Percentiles rank a stretch among this genome's conserved stretches.
These are phyloP conservation scores for Candida sanyiensis DNA, from an alignment of 805 yeast species.

Conservation along the genomic window DNA sequence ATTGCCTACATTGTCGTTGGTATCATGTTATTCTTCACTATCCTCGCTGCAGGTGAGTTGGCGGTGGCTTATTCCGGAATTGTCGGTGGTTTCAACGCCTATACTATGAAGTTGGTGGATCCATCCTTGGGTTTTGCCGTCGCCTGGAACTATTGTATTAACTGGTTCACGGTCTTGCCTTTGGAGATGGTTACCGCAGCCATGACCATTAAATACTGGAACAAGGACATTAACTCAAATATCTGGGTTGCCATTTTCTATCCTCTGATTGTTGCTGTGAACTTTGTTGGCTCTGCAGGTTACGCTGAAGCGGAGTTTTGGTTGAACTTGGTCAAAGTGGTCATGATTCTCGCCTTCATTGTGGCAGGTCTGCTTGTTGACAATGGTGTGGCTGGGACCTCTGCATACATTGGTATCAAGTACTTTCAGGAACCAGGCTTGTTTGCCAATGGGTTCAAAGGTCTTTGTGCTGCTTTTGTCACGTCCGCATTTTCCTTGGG, in stretches of 20 bases:
- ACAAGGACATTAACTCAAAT: constrained; percentile 38
- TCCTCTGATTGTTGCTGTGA: constrained; percentile 43
- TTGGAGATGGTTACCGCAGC: constrained; percentile 52
- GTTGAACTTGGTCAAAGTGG: constrained; percentile 48
- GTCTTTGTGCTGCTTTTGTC: constrained; percentile 57
- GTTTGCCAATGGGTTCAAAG: constrained; percentile 43
- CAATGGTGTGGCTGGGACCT: constrained; percentile 53
- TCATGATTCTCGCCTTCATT: constrained; percentile 53
- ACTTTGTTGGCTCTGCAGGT: constrained; percentile 55
- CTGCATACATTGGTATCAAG: constrained; percentile 52
- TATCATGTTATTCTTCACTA: constrained; percentile 52
- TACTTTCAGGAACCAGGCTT: constrained; percentile 58
- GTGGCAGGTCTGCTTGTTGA: constrained; percentile 49
- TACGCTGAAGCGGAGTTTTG: constrained; percentile 66
- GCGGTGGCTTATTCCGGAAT: constrained; percentile 36
- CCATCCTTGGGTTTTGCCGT: constrained; percentile 57
- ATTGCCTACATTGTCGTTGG: constrained; percentile 59
- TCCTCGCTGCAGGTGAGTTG: constrained; percentile 51
- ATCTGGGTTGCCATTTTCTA: constrained; percentile 54
- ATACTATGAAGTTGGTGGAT: constrained; percentile 36
- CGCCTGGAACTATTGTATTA: constrained; percentile 52
- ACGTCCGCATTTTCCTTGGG: constrained; percentile 61
- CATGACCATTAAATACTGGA: constrained; percentile 46
- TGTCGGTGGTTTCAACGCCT: constrained; percentile 37
- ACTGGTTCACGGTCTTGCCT: constrained; percentile 51